These are phyloP conservation scores for Aspergillus ochraceus DNA, from an alignment of 2,329 filamentous ascomycete genomes.

Conservation along the genomic window DNA sequence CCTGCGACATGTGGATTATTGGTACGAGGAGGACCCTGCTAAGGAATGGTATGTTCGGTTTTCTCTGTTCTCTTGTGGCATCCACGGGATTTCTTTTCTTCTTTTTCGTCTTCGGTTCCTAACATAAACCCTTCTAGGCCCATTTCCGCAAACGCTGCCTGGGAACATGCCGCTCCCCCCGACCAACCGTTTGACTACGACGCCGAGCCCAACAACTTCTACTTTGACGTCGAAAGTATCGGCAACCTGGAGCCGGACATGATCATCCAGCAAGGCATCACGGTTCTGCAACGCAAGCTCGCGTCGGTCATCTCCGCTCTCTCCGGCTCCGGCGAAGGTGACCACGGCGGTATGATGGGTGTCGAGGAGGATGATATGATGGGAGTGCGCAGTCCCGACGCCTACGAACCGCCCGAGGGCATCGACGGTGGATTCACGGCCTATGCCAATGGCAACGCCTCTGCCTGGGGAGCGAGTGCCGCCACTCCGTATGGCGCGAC, in stretches of 20 bases:
- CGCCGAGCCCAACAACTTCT: slow-evolving; percentile 80
- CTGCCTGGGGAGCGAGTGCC: slow-evolving; percentile 64
- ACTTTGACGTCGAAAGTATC: slow-evolving; percentile 87
- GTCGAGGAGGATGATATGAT: slow-evolving; percentile 46
- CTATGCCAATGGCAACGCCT: slow-evolving; percentile 53
- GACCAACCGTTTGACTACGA: slow-evolving; percentile 90
- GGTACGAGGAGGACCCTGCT: slow-evolving; percentile 83
- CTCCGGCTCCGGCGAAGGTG: slow-evolving; percentile 54
- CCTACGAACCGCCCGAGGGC: slow-evolving; percentile 47
- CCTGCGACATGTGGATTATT: slow-evolving; percentile 85
- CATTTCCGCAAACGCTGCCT: slow-evolving; percentile 54
- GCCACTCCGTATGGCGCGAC: slow-evolving; percentile 59
- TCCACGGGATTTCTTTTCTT: not conserved
- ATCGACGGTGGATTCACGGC: slow-evolving; percentile 44
- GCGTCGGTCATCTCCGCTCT: slow-evolving; percentile 72
- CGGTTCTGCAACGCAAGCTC: slow-evolving; percentile 85
- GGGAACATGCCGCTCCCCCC: slow-evolving; percentile 74
- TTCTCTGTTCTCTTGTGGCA: not conserved
- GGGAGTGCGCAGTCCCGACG: slow-evolving; percentile 53
- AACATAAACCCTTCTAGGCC: slow-evolving; percentile 28
- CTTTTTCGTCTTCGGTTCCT: no score
- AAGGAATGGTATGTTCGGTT: slow-evolving; percentile 72
- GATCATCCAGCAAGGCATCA: slow-evolving; percentile 86
- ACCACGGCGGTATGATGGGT: slow-evolving; percentile 50
- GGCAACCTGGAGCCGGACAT: slow-evolving; percentile 86